phyloP scores from a whole-genome alignment of 331 rosid species.

The Telfairia occidentalis region DNA sequence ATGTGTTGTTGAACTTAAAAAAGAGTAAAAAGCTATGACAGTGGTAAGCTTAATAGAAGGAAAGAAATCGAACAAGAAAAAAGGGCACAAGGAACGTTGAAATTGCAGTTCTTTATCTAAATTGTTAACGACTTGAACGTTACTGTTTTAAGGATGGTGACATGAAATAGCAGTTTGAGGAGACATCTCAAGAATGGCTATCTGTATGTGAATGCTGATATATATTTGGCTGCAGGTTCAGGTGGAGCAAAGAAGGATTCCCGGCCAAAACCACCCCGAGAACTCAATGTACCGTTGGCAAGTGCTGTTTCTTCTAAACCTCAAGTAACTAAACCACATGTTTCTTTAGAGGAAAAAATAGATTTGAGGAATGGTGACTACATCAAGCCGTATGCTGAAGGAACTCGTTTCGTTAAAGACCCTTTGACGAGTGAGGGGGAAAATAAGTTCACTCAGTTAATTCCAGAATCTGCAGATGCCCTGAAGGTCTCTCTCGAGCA shows the following conservation, averaged over 20 bases:
- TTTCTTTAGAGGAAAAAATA: conserved; percentile 23
- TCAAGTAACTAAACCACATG: conserved; percentile 26
- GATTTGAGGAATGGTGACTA: conserved; percentile 14
- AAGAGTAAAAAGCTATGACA: too few relatives aligned
- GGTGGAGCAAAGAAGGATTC: conserved; percentile 33
- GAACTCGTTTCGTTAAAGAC: background rate
- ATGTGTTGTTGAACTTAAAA: too few relatives aligned
- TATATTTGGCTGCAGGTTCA: conserved; percentile 34
- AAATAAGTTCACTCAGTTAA: background rate
- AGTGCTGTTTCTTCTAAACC: conserved; percentile 31
- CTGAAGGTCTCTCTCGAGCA: background rate
- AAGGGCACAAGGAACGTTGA: background rate
- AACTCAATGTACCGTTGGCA: conserved; percentile 20
- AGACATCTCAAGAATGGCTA: background rate
- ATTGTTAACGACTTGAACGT: background rate
- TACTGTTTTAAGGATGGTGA: background rate
- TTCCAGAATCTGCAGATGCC: background rate
- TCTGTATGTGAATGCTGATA: background rate
- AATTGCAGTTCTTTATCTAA: background rate
- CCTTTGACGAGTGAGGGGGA: background rate
- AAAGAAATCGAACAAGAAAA: background rate
- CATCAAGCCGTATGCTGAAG: background rate
- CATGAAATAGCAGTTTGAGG: background rate
- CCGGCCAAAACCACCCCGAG: conserved; percentile 34
- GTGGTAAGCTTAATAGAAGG: background rate